phyloP scores from a whole-genome alignment of 768 basidiomycete species.

The Leccinum subtestaceum region DNA sequence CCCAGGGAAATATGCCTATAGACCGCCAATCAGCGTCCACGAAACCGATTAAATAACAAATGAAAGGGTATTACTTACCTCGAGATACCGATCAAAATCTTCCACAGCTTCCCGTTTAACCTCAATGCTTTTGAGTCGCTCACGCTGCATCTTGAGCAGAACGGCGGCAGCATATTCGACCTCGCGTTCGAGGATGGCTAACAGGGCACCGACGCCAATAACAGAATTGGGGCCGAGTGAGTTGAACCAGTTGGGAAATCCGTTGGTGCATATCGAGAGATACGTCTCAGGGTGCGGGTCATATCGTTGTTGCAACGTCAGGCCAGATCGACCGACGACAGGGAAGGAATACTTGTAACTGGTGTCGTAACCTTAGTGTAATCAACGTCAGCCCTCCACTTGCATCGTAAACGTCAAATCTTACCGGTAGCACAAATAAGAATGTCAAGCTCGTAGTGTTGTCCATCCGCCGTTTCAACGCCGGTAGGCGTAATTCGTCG shows the following conservation, averaged over 20 bases:
- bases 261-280: conserved; percentile 54
- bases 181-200: conserved; percentile 53
- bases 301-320: conserved; percentile 52
- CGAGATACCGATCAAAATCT: conserved; percentile 60
- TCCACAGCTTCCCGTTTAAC: conserved; percentile 55
- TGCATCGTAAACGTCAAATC: background rate
- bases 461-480: conserved; percentile 55
- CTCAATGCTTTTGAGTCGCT: conserved; percentile 60
- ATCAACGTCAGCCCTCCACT: background rate
- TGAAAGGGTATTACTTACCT: conserved; percentile 32
- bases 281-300: conserved; percentile 56
- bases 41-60: too few species aligned
- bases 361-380: conserved; percentile 40
- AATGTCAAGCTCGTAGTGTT: conserved; percentile 52
- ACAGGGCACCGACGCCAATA: conserved; percentile 54
- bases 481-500: conserved; percentile 45
- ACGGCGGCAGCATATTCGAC: conserved; percentile 56
- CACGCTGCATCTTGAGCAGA: conserved; percentile 58
- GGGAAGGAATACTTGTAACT: conserved; percentile 47
- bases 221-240: conserved; percentile 54
- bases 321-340: conserved; percentile 55
- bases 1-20: conserved; percentile 17
- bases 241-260: conserved; percentile 70
- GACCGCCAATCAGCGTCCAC: background rate
- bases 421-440: conserved; percentile 61